A percentile compares a stretch with the other conserved stretches of the same genome.
Conservation (phyloP, 208 protist genomes). For the Herpetomonas tarakana region DNA sequence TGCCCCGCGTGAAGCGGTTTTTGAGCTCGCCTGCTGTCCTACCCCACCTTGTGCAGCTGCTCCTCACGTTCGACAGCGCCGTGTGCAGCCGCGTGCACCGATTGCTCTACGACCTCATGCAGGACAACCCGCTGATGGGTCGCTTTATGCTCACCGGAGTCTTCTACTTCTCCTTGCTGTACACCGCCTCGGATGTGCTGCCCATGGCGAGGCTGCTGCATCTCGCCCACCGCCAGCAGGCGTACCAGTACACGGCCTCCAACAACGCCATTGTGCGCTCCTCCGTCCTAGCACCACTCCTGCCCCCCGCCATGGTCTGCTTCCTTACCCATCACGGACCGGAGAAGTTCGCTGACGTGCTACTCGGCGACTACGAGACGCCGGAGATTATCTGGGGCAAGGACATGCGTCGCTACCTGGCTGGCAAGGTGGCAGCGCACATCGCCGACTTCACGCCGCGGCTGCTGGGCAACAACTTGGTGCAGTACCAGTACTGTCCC, state of each 20-base stretch:
- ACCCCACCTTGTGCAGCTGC: constrained; percentile 92
- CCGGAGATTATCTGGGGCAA: constrained; percentile 95
- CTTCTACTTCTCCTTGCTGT: constrained; percentile 95
- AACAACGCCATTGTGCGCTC: constrained; percentile 51
- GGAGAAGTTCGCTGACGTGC: constrained; percentile 89
- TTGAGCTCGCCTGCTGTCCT: constrained; percentile 79
- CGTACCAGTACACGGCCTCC: constrained; percentile 54
- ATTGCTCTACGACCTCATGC: constrained; percentile 85
- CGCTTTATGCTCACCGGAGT: constrained; percentile 91
- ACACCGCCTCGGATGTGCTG: constrained; percentile 92
- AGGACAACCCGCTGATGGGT: constrained; percentile 81
- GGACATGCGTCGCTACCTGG: constrained; percentile 89
- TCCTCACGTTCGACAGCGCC: constrained; percentile 91
- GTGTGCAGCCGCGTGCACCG: constrained; percentile 79
- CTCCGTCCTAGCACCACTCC: constrained; percentile 82
- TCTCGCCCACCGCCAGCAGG: constrained; percentile 83
- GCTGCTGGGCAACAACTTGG: constrained; percentile 83
- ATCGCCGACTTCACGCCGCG: constrained; percentile 92
- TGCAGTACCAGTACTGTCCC: constrained; percentile 92
- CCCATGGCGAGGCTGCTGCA: constrained; percentile 84
- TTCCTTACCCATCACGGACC: constrained; percentile 90
- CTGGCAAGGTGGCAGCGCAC: constrained; percentile 90
- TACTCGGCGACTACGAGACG: constrained; percentile 93
- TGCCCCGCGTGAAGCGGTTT: constrained; percentile 90
- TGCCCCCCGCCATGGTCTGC: constrained; percentile 94